Evolutionary conservation across 2,329 filamentous ascomycete species (phyloP).

Genomic region (Epichloe festucae): DNA sequence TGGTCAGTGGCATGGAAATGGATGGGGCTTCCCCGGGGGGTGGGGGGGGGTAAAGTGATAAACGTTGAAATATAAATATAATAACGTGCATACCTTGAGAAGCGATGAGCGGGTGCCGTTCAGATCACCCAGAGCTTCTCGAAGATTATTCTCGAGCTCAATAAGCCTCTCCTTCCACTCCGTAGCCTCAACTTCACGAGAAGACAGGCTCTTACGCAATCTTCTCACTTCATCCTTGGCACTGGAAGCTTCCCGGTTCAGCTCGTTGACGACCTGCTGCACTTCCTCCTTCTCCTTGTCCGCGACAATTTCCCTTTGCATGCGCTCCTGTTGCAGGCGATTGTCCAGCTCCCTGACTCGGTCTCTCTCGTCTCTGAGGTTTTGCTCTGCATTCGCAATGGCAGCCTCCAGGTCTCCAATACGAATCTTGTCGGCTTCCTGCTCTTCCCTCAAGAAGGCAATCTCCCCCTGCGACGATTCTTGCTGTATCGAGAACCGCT

Average conservation of each 20-base stretch:
- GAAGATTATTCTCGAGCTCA: slow-evolving; percentile 79
- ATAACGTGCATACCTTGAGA: slow-evolving; percentile 47
- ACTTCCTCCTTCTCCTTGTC: slow-evolving; percentile 89
- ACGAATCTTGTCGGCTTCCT: slow-evolving; percentile 94
- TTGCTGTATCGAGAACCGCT: slow-evolving; percentile 77
- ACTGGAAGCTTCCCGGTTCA: slow-evolving; percentile 69
- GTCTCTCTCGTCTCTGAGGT: slow-evolving; percentile 74
- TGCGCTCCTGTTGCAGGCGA: slow-evolving; percentile 65
- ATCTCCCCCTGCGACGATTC: slow-evolving; percentile 91
- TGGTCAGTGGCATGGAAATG: too few relatives aligned
- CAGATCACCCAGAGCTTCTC: slow-evolving; percentile 76
- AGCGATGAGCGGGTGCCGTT: slow-evolving; percentile 76
- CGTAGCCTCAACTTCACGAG: slow-evolving; percentile 74
- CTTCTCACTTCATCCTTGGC: slow-evolving; percentile 78
- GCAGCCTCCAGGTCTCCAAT: slow-evolving; percentile 86
- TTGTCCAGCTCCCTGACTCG: slow-evolving; percentile 57
- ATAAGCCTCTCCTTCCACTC: slow-evolving; percentile 85
- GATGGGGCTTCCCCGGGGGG: too few relatives aligned
- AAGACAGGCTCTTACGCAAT: slow-evolving; percentile 70
- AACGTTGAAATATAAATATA: not conserved
- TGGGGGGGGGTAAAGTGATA: not conserved
- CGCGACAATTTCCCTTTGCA: slow-evolving; percentile 76
- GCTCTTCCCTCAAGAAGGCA: slow-evolving; percentile 88
- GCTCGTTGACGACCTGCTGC: slow-evolving; percentile 82
- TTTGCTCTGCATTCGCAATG: slow-evolving; percentile 65